A percentile compares a stretch with the other conserved stretches of the same genome.
phyloP scores from a whole-genome alignment of 208 protist genomes.

The Phytomonas francai region DNA sequence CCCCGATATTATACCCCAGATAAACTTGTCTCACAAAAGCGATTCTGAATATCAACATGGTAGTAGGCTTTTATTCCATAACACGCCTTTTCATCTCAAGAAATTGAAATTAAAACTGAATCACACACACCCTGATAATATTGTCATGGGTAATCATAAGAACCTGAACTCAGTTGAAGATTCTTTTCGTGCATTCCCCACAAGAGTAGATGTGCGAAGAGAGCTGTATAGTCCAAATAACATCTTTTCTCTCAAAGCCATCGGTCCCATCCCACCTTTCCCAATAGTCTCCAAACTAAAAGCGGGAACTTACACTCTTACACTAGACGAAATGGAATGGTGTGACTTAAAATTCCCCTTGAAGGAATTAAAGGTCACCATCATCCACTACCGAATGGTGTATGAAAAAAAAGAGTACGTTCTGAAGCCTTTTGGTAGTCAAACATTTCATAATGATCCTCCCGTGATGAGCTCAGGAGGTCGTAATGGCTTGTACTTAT shows the following conservation, averaged over 20 bases:
- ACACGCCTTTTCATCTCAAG: neutral
- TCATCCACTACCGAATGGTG: conserved; percentile 59
- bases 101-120: neutral
- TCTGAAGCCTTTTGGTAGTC: conserved; percentile 31
- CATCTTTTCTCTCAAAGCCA: neutral
- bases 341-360: conserved; percentile 42
- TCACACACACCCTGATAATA: neutral
- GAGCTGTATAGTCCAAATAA: neutral
- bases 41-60: neutral
- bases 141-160: neutral
- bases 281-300: conserved; percentile 23
- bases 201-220: neutral
- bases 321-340: conserved; percentile 32
- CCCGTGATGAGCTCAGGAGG: conserved; percentile 11
- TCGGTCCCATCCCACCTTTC: conserved; percentile 17
- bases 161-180: neutral
- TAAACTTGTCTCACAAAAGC: neutral
- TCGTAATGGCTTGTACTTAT: conserved; percentile 11
- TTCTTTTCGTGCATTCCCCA: neutral
- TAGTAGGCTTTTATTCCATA: neutral
- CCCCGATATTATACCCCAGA: neutral
- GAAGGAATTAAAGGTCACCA: conserved; percentile 27
- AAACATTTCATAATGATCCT: conserved; percentile 18
- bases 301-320: conserved; percentile 30
- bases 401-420: conserved; percentile 28